phyloP scores from a whole-genome alignment of 352 stramenopile genomes.

The Phytophthora agathidicida region DNA sequence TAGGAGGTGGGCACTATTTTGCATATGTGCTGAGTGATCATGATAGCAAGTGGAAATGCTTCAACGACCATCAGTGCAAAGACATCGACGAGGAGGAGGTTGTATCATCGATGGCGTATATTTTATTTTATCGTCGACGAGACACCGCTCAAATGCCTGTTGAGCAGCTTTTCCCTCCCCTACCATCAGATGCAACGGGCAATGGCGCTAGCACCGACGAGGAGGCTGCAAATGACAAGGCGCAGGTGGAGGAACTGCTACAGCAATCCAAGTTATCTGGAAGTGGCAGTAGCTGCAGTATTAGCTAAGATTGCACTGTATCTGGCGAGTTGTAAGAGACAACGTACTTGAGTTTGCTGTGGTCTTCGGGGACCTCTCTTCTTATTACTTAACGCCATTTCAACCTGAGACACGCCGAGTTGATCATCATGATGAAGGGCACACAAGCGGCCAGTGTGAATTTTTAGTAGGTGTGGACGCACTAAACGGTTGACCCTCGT shows the following conservation, averaged over 20 bases:
- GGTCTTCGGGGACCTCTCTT: too few relatives aligned
- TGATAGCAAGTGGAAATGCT: conserved; percentile 97
- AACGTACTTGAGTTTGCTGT: too few relatives aligned
- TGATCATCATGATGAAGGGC: background rate
- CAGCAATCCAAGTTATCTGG: conserved; percentile 63
- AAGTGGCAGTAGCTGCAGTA: conserved; percentile 53
- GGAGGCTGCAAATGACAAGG: conserved; percentile 54
- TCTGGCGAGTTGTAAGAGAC: too few relatives aligned
- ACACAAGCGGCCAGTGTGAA: too few relatives aligned
- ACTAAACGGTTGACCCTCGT: too few relatives aligned
- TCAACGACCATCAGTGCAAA: conserved; percentile 96
- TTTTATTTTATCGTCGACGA: conserved; percentile 90
- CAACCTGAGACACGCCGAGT: too few relatives aligned
- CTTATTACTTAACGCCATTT: too few relatives aligned
- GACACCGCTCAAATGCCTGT: conserved; percentile 72
- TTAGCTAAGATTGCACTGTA: conserved; percentile 53
- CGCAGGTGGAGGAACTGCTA: conserved; percentile 71
- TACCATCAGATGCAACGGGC: conserved; percentile 34
- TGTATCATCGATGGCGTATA: conserved; percentile 87
- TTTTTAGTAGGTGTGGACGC: too few relatives aligned
- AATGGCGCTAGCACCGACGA: conserved; percentile 36
- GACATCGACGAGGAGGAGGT: conserved; percentile 90
- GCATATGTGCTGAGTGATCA: conserved; percentile 83
- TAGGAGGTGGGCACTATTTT: conserved; percentile 97
- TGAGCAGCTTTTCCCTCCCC: conserved; percentile 79